Evolutionary conservation across 257 asterid genomes (phyloP), one percentile per base, ranked within the genome.

Genomic region (Nicotiana benthamiana): DNA sequence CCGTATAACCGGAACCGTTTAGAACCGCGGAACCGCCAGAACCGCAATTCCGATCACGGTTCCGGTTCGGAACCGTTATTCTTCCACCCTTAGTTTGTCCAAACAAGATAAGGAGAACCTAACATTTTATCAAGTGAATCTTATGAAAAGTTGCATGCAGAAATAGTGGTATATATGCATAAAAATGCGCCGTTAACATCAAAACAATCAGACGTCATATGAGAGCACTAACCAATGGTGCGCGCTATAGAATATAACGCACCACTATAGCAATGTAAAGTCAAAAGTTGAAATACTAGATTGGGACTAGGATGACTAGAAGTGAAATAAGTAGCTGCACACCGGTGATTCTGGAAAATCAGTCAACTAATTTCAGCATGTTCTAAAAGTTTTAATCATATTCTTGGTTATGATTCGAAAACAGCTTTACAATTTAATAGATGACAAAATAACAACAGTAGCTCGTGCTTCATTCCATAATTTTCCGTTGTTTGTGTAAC

Each of bases 361-460:
- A 46, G 60, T 72, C 77, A 22, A 72, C 22, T 48, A 9, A 46
- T 72, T 48, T 24, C 13, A 72, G 78, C 78, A 46, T 72, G 78
- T 72, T 72, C 78, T 48, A 72, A 72, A 72, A 72, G 78, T 22
- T 70, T 1, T 48, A 70, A 40, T 43, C 20, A 70, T 72, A 72
- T 24, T 46, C 9, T 72, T 46, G 34, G 78, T 72, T 72, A 72
- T 72, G 24, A 72, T 48, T 72, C 24, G 60, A 46, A 40, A 72
- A 46, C 61, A 22, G 13, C 40, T 72, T 72, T 48, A 46, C 24
- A 72, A 72, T 22, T 72, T 22, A 40, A 48, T 72, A 72, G 78
- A 72, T 72, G 78, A 48, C 78, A 24, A 72, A 72, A 72, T 72
- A 72, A 72, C 78, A 72, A 72, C 78, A 72, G 78, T 72, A 72